These are phyloP conservation scores for Syzygium aqueum DNA, from an alignment of 345 rosid genomes.

Conservation along the genomic window DNA sequence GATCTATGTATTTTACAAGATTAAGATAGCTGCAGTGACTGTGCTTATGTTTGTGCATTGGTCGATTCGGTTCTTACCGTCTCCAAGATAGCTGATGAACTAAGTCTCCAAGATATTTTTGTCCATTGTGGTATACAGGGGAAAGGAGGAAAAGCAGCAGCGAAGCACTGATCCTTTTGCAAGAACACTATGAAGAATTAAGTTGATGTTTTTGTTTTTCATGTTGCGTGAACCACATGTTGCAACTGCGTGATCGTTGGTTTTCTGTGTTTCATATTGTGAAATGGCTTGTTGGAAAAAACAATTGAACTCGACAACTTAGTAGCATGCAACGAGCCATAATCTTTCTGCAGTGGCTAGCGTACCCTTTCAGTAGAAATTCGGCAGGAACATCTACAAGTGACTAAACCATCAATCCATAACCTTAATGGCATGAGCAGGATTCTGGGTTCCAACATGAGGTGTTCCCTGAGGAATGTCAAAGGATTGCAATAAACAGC, in stretches of 20 bases:
- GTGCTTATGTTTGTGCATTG: too few relatives aligned
- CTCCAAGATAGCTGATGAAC: too few relatives aligned
- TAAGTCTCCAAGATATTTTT: too few relatives aligned
- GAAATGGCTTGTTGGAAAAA: neutral
- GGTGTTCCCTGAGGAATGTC: neutral
- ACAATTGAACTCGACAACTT: neutral
- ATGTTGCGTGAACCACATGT: neutral
- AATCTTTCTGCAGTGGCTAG: neutral
- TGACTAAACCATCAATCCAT: neutral
- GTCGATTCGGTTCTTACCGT: too few relatives aligned
- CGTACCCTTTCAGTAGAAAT: neutral
- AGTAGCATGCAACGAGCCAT: neutral
- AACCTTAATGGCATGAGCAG: neutral
- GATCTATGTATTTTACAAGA: too few relatives aligned
- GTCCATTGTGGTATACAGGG: neutral
- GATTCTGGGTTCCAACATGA: neutral
- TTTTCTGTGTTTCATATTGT: neutral
- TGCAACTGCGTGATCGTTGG: neutral
- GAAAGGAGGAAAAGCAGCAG: slow-evolving; percentile 9
- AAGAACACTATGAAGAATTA: neutral
- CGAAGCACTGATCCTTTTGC: neutral
- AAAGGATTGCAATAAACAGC: neutral
- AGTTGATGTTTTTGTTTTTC: neutral
- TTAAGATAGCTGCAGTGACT: too few relatives aligned
- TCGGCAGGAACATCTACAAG: neutral